Evolutionary conservation across 202 grass and related monocot species (phyloP).

Genomic region (Zizania palustris): DNA sequence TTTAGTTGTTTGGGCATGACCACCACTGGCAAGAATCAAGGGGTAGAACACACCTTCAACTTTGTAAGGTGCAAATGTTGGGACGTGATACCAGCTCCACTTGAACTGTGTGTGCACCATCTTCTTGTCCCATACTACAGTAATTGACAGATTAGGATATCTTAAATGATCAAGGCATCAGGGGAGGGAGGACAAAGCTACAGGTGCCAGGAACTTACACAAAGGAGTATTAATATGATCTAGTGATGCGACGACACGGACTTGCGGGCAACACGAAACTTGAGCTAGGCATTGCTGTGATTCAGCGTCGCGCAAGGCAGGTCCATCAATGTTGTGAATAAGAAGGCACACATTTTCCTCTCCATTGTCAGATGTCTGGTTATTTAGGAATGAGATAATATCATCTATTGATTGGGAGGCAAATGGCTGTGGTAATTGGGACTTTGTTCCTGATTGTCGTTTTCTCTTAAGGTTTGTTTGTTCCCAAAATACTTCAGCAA

Average conservation of each 20-base stretch:
- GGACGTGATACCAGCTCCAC: slow-evolving; percentile 93
- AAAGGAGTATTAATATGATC: slow-evolving; percentile 92
- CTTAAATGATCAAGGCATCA: slow-evolving; percentile 27
- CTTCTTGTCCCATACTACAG: slow-evolving; percentile 98
- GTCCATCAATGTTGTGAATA: slow-evolving; percentile 92
- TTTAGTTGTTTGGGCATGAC: slow-evolving; percentile 86
- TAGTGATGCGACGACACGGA: slow-evolving; percentile 70
- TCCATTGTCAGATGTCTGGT: slow-evolving; percentile 47
- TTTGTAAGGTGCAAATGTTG: slow-evolving; percentile 88
- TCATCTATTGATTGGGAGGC: slow-evolving; percentile 76
- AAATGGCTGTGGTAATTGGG: slow-evolving; percentile 49
- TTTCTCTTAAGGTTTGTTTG: slow-evolving; percentile 62
- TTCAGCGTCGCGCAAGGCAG: slow-evolving; percentile 81
- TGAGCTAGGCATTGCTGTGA: slow-evolving; percentile 83
- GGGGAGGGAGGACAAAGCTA: not conserved
- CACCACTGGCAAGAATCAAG: slow-evolving; percentile 73
- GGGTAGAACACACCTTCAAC: slow-evolving; percentile 81
- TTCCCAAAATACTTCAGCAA: slow-evolving; percentile 85
- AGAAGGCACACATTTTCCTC: slow-evolving; percentile 62
- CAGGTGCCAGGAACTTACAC: slow-evolving; percentile 60
- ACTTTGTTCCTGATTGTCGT: slow-evolving; percentile 53
- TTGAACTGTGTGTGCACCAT: slow-evolving; percentile 93
- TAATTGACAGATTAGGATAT: slow-evolving; percentile 38
- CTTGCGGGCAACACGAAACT: slow-evolving; percentile 73
- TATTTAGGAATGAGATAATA: slow-evolving; percentile 75